These are phyloP conservation scores for Aspergillus piperis DNA, from an alignment of 2,329 filamentous ascomycete species.

Conservation along the genomic window DNA sequence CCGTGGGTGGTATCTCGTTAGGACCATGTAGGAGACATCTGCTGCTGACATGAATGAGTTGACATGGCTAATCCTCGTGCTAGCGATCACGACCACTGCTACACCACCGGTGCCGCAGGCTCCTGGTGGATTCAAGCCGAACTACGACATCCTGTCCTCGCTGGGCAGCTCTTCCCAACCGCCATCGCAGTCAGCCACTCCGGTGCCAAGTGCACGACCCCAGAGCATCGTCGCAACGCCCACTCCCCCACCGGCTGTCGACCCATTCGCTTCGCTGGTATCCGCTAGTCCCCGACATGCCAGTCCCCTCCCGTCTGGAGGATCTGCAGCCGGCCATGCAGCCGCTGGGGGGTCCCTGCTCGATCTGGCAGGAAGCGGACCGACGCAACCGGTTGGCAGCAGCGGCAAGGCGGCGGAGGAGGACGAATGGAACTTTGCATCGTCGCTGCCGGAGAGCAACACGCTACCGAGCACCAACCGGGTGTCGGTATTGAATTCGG, in stretches of 20 bases:
- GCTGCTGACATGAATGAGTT: conserved; percentile 34
- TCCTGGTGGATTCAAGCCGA: conserved; percentile 52
- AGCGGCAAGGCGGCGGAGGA: conserved; percentile 59
- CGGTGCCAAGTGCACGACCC: conserved; percentile 45
- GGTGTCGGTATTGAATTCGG: conserved; percentile 68
- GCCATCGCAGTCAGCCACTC: conserved; percentile 52
- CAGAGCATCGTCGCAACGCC: conserved; percentile 31
- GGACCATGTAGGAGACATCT: conserved; percentile 62
- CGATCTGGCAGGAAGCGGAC: conserved; percentile 31
- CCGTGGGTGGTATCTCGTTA: conserved; percentile 81
- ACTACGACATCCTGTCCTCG: conserved; percentile 60
- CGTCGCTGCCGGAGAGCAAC: conserved; percentile 68
- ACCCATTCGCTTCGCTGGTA: conserved; percentile 63
- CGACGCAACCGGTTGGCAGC: conserved; percentile 28
- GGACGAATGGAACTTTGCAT: conserved; percentile 93
- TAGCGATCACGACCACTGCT: conserved; percentile 31
- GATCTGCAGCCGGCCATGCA: conserved; percentile 22
- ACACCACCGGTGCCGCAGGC: conserved; percentile 43
- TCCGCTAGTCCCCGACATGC: conserved; percentile 54
- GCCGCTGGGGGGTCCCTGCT: conserved; percentile 31
- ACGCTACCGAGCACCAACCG: conserved; percentile 63
- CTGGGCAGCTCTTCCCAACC: conserved; percentile 49
- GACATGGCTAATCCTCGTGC: conserved; percentile 29
- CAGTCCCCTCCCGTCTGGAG: conserved; percentile 39
- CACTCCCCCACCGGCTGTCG: conserved; percentile 44